Evolutionary conservation across 129 eudicot species (phyloP).

Genomic region (Pseudognaphalium luteoalbum): DNA sequence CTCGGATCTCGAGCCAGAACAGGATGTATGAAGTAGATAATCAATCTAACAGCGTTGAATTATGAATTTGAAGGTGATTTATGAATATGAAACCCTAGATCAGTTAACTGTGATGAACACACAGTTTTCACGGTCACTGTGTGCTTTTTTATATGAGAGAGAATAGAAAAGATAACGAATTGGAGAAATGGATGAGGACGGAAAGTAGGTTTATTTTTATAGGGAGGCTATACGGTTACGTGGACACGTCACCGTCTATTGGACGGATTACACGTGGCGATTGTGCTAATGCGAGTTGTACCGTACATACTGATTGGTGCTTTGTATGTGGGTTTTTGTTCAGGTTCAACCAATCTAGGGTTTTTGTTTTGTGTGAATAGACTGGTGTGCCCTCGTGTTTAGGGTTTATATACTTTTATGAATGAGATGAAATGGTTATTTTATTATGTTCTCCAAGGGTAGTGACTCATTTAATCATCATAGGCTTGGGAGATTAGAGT

Average conservation of each 20-base stretch:
- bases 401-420: constrained; percentile 23
- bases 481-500: no score
- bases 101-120: constrained; percentile 24
- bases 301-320: constrained; percentile 27
- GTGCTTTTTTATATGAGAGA: constrained; percentile 18
- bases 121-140: constrained; percentile 7
- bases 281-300: constrained; percentile 26
- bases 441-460: neutral
- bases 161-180: constrained; percentile 28
- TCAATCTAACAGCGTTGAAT: constrained; percentile 29
- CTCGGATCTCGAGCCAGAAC: constrained; percentile 93
- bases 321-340: neutral
- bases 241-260: constrained; percentile 49
- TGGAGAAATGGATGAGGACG: constrained; percentile 53
- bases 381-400: constrained; percentile 16
- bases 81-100: constrained; percentile 27
- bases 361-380: constrained; percentile 19
- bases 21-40: constrained; percentile 30
- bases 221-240: constrained; percentile 56
- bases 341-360: constrained; percentile 34
- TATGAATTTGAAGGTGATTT: neutral
- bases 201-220: constrained; percentile 30
- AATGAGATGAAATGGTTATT: neutral
- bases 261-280: constrained; percentile 41
- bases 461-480: neutral